Evolutionary conservation across 2,329 filamentous ascomycete genomes (phyloP), one percentile per base, ranked within the genome.

Genomic region (Penicillium sclerotigenum): DNA sequence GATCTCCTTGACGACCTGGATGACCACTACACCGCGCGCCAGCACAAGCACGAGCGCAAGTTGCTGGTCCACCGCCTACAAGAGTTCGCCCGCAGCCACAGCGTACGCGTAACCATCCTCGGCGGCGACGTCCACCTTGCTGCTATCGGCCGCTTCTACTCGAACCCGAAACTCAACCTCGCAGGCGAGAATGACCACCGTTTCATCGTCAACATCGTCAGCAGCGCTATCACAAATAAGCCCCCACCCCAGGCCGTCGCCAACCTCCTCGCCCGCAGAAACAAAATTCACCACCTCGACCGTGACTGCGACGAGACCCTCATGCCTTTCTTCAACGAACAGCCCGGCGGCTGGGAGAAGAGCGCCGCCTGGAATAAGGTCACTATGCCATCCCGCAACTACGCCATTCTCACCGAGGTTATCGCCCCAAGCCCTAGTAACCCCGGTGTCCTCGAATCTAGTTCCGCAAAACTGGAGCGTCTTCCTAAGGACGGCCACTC

Each of bases 41-140:
- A 91, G 48, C 93, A 97, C 80, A 97, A 97, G 75, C 83, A 84
- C 57, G 93, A 97, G 79, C 89, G 93, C 42, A 87, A 86, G 54
- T 80, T 85, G 37, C 80, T 97, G 41, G 71, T 92, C 77, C 65
- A 88, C 74, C 70, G 84, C 72, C 68, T 89, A 48, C 82, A 96
- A 64, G 73, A 78, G 20, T 72, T 87, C 31, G 74, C 83, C 11
- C 80, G 81, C 61, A 71, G 79, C 56, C 75, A 83, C 71, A 81
- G 77, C 9, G 75, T 84, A 13, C 83, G 84, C 18, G 74, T 87
- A 47, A 83, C 83, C 11, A 87, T 87, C 47, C 79, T 87, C 0
- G 79, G 84, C 37, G 85, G 85, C 28, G 85, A 87, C 59, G 85
- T 87, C 1, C 84, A 54, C 13, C 52, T 54, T 13, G 52, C 52